These are phyloP conservation scores for Colletotrichum brevisporum DNA, from an alignment of 2,329 filamentous ascomycete genomes.

Conservation along the genomic window DNA sequence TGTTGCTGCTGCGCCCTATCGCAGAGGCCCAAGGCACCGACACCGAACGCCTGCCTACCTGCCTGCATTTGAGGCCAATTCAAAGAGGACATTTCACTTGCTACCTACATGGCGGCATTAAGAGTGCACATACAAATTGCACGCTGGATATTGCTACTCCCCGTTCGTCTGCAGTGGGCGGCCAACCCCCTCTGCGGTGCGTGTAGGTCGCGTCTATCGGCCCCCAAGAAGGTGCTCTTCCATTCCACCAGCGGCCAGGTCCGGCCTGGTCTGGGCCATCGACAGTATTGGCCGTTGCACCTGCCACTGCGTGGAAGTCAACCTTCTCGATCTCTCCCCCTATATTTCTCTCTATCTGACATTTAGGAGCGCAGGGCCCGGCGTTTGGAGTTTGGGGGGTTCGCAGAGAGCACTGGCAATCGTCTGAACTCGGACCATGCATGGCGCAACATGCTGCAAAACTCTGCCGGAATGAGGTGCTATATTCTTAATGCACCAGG, in stretches of 20 bases:
- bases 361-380: too few relatives aligned
- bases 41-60: conserved; percentile 4
- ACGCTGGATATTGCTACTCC: background rate
- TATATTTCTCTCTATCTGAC: too few relatives aligned
- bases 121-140: background rate
- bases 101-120: too few relatives aligned
- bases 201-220: background rate
- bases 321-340: background rate
- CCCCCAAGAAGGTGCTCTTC: background rate
- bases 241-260: background rate
- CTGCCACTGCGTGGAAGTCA: background rate
- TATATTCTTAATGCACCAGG: background rate
- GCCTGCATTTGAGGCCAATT: too few relatives aligned
- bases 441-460: conserved; percentile 21
- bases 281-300: conserved; percentile 4
- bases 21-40: background rate
- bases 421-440: conserved; percentile 29
- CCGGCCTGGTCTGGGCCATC: conserved; percentile 4
- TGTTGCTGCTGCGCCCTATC: background rate
- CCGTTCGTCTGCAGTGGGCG: conserved; percentile 9
- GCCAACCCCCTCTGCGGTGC: background rate
- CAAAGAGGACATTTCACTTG: background rate
- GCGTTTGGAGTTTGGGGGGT: conserved; percentile 18
- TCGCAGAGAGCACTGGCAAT: background rate
- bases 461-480: conserved; percentile 19